Conservation (phyloP, 805 yeast species). For the Wickerhamomyces kurtzmanii region DNA sequence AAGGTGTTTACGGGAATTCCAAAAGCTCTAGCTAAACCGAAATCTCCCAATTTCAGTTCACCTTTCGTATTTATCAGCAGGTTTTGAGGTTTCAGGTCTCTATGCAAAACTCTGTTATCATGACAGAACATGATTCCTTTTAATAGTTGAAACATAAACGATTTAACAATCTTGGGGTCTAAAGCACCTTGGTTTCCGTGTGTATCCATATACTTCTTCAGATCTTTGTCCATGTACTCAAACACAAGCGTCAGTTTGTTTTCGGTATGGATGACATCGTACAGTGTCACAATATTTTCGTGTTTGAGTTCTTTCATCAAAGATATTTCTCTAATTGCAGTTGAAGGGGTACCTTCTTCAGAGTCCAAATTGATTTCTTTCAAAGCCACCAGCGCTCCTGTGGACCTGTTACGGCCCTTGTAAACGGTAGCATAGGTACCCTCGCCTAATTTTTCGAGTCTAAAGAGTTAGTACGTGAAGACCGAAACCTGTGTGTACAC, state of each 20-base stretch:
- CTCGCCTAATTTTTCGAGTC: constrained; percentile 81
- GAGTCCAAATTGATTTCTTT: constrained; percentile 92
- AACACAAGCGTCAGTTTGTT: constrained; percentile 90
- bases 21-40: constrained; percentile 94
- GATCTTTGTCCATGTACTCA: constrained; percentile 87
- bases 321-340: constrained; percentile 95
- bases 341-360: constrained; percentile 96
- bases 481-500: too few relatives aligned
- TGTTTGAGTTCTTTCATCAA: constrained; percentile 90
- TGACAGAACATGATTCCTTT: constrained; percentile 72
- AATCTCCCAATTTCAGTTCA: constrained; percentile 88
- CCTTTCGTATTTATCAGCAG: constrained; percentile 84
- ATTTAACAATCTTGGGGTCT: constrained; percentile 77
- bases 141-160: constrained; percentile 89
- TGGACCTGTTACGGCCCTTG: constrained; percentile 79
- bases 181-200: constrained; percentile 81
- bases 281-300: constrained; percentile 83
- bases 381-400: constrained; percentile 86
- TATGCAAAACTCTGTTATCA: constrained; percentile 54
- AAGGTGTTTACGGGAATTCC: constrained; percentile 97
- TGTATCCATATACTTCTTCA: constrained; percentile 89
- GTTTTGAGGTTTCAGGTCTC: constrained; percentile 92
- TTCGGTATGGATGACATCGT: constrained; percentile 95
- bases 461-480: constrained; percentile 5
- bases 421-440: constrained; percentile 99